A percentile compares a stretch with the other conserved stretches of the same genome.
phyloP scores from a whole-genome alignment of 129 eudicot genomes.

The Saussurea involucrata region DNA sequence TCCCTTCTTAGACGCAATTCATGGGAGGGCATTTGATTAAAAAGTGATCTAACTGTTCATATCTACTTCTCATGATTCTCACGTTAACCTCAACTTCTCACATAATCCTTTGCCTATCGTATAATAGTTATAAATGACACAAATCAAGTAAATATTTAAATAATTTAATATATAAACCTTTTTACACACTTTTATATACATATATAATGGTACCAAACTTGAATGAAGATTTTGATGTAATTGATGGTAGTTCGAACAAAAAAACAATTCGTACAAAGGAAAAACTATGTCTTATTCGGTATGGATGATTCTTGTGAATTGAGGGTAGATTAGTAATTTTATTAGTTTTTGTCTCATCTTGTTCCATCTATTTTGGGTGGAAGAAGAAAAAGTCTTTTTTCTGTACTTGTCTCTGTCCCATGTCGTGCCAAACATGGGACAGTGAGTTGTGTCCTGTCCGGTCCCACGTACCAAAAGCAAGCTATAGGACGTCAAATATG shows the following conservation, averaged over 20 bases:
- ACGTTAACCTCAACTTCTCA: too few relatives aligned
- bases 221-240: not conserved
- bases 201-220: not conserved
- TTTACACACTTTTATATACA: not conserved
- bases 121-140: not conserved
- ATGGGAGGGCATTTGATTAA: too few relatives aligned
- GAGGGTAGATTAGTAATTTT: not conserved
- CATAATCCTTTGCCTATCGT: too few relatives aligned
- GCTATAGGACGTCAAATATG: not conserved
- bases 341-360: not conserved
- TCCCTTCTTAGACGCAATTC: too few relatives aligned
- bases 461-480: not conserved
- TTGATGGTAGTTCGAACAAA: not conserved
- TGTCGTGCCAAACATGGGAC: not conserved
- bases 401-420: not conserved
- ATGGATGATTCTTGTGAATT: not conserved
- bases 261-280: not conserved
- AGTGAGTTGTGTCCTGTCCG: not conserved
- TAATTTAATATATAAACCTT: not conserved
- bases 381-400: not conserved
- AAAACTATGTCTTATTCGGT: not conserved
- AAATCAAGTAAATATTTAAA: not conserved
- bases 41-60: too few relatives aligned
- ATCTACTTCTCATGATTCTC: too few relatives aligned
- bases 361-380: not conserved